Percentiles rank a stretch among this genome's conserved stretches.
Conservation (phyloP, 2,329 filamentous ascomycete genomes). For the Geosmithia flava region DNA sequence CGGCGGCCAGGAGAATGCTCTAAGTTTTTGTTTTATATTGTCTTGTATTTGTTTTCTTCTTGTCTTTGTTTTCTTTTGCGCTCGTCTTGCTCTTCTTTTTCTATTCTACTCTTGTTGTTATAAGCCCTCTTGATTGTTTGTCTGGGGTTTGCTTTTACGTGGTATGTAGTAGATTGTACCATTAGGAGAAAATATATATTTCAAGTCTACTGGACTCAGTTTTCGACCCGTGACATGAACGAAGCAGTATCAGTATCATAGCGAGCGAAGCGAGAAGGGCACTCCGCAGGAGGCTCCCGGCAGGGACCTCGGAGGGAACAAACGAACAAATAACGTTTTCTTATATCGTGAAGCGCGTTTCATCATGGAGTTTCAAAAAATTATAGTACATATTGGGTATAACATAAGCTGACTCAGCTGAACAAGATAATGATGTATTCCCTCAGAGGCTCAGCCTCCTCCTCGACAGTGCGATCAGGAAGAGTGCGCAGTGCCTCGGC, state of each 20-base stretch:
- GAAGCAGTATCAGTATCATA: too few relatives aligned
- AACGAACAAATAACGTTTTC: too few relatives aligned
- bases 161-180: background rate
- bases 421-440: constrained; percentile 27
- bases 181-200: background rate
- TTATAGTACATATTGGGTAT: background rate
- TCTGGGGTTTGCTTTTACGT: background rate
- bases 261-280: background rate
- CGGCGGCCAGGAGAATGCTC: constrained; percentile 21
- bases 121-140: background rate
- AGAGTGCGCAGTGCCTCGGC: constrained; percentile 24
- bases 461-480: constrained; percentile 35
- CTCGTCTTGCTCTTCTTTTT: background rate
- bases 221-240: too few relatives aligned
- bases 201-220: background rate
- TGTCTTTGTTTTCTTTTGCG: background rate
- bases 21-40: constrained; percentile 5
- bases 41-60: background rate
- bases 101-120: background rate
- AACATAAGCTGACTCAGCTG: constrained; percentile 7
- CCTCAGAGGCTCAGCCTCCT: constrained; percentile 36
- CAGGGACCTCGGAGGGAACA: too few relatives aligned
- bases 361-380: background rate
- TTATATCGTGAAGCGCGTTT: background rate
- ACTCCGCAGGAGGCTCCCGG: too few relatives aligned